Evolutionary conservation across 2,329 filamentous ascomycete species (phyloP), one percentile per base, ranked within the genome.

Genomic region (Curvularia sp.): DNA sequence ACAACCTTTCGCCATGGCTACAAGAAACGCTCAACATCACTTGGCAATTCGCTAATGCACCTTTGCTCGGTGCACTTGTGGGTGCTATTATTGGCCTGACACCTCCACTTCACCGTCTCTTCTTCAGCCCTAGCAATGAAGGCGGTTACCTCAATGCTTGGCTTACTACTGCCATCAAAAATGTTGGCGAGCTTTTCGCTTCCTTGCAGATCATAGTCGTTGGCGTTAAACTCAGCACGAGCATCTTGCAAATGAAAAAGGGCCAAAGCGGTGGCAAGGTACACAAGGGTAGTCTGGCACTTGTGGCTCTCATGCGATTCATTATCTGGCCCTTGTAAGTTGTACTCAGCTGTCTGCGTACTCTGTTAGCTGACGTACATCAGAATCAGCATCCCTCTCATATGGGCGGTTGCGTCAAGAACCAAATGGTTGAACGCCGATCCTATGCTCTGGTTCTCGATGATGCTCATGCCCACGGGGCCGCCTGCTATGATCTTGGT

Each of bases 131-230:
- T 12, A 81, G 81, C 8, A 72, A 83, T 7, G 77, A 88, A 5
- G 88, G 88, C 5, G 87, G 88, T 1, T 84, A 88, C 55, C 83
- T 90, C 65, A 87, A 84, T 20, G 87, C 87, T 0, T 90, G 87
- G 88, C 76, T 90, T 39, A 89, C 87, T 0, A 80, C 82, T 0
- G 83, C 84, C 0, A 75, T 90, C 20, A 82, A 85, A 63, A 89
- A 87, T 55, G 80, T 89, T 22, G 88, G 88, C 3, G 79, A 82
- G 0, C 78, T 90, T 0, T 90, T 90, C 68, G 86, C 88, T 0
- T 82, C 85, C 0, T 75, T 89, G 26, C 88, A 89, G 30, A 85
- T 90, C 15, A 82, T 90, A 15, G 82, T 90, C 0, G 87, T 88
- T 0, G 88, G 88, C 1, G 85, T 88, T n/a, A 88, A 87, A 62